These are phyloP conservation scores for Colletotrichum aenigma DNA, from an alignment of 2,329 filamentous ascomycete genomes.

Conservation along the genomic window DNA sequence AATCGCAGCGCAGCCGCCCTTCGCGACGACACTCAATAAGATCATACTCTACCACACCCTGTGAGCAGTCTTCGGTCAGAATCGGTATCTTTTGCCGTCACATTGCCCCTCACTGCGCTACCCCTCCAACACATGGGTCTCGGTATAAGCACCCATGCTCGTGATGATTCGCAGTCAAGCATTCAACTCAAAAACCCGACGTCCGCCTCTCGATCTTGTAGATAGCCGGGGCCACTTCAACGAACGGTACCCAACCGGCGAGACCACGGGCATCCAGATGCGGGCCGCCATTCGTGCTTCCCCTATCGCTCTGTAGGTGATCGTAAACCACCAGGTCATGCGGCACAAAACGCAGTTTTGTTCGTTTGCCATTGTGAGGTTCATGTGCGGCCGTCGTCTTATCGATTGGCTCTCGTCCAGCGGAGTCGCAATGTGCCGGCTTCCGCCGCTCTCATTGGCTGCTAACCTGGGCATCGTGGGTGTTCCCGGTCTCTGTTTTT, in stretches of 20 bases:
- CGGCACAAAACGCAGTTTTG: neutral
- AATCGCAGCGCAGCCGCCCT: neutral
- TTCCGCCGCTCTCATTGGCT: slow-evolving; percentile 18
- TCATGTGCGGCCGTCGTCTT: neutral
- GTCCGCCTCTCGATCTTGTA: neutral
- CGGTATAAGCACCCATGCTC: neutral
- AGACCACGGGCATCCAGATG: slow-evolving; percentile 14
- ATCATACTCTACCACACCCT: neutral
- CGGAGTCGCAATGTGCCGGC: slow-evolving; percentile 17
- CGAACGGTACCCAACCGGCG: slow-evolving; percentile 19
- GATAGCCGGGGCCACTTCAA: neutral
- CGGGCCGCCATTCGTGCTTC: neutral
- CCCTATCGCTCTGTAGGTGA: neutral
- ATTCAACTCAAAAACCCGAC: neutral
- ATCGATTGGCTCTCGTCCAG: slow-evolving; percentile 10
- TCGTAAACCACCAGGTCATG: neutral
- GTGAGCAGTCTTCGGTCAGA: neutral
- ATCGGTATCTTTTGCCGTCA: neutral
- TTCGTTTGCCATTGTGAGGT: neutral
- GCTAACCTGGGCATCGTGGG: neutral
- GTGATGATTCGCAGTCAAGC: neutral
- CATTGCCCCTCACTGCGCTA: neutral
- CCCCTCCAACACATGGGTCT: neutral
- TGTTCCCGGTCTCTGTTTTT: neutral
- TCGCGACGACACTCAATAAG: neutral